Percentiles rank a stretch among this genome's conserved stretches.
These are phyloP conservation scores for Didymellaceae sp. DNA, from an alignment of 2,329 filamentous ascomycete genomes.

Conservation along the genomic window DNA sequence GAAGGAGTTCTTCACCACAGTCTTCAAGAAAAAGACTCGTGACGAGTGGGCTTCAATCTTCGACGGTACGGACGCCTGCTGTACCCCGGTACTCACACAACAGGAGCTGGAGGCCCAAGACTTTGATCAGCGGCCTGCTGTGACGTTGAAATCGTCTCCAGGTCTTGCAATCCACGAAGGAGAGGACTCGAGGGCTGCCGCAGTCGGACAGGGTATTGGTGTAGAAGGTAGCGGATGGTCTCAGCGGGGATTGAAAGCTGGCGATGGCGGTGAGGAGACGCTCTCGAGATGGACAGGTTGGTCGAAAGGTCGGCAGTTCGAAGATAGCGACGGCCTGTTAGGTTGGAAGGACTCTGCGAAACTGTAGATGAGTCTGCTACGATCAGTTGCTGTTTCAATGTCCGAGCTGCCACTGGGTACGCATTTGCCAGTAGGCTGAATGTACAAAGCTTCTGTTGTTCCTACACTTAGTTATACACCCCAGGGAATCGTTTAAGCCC, in stretches of 20 bases:
- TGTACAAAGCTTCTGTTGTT: constrained; percentile 22
- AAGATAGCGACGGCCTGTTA: constrained; percentile 52
- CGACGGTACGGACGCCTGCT: constrained; percentile 90
- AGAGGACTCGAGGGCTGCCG: constrained; percentile 48
- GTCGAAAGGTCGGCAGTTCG: constrained; percentile 73
- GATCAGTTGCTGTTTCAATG: background rate
- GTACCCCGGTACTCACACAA: constrained; percentile 83
- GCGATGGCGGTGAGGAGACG: constrained; percentile 74
- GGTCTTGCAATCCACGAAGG: constrained; percentile 65
- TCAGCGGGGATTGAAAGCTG: constrained; percentile 65
- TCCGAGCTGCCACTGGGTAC: background rate
- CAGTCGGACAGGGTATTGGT: constrained; percentile 68
- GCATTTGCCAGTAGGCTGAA: constrained; percentile 9
- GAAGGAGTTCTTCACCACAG: constrained; percentile 63
- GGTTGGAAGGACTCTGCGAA: constrained; percentile 55
- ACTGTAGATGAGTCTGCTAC: constrained; percentile 22
- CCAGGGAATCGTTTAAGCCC: constrained; percentile 12
- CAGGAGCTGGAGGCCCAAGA: constrained; percentile 69
- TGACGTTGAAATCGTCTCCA: constrained; percentile 74
- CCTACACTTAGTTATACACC: constrained; percentile 34
- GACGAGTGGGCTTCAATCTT: constrained; percentile 85
- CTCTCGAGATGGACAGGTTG: constrained; percentile 79
- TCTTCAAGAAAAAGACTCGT: constrained; percentile 74
- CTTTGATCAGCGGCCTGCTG: constrained; percentile 73
- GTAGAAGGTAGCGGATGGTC: constrained; percentile 72